phyloP scores from a whole-genome alignment of 2,329 filamentous ascomycete genomes.

The Monosporascus sp. region DNA sequence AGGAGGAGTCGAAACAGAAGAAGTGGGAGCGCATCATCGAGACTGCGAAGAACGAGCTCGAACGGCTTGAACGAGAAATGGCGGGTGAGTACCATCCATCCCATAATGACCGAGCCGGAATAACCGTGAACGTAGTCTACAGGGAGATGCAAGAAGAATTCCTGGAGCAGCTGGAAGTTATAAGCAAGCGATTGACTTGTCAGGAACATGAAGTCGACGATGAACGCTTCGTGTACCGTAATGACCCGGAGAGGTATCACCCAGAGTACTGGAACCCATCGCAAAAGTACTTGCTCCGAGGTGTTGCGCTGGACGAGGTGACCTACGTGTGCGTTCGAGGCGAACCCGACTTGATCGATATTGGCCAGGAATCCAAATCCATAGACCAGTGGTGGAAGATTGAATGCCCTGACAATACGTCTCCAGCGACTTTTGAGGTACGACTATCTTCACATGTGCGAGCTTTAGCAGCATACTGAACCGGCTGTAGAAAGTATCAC shows the following conservation, averaged over 20 bases:
- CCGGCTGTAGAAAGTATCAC: conserved; percentile 38
- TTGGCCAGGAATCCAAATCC: conserved; percentile 27
- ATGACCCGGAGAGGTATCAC: conserved; percentile 16
- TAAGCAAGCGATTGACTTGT: conserved; percentile 26
- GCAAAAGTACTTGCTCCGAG: conserved; percentile 44
- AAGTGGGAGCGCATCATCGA: conserved; percentile 30
- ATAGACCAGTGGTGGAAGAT: conserved; percentile 54
- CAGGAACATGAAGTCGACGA: conserved; percentile 24
- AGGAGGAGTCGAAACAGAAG: conserved; percentile 24
- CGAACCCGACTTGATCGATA: conserved; percentile 36
- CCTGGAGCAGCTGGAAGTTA: conserved; percentile 12
- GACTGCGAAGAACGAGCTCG: conserved; percentile 27
- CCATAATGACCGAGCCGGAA: neutral
- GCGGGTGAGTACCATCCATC: conserved; percentile 26
- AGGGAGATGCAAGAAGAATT: conserved; percentile 12
- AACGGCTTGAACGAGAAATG: conserved; percentile 27
- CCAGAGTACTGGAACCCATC: conserved; percentile 34
- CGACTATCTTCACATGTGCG: conserved; percentile 4
- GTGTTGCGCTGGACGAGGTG: conserved; percentile 43
- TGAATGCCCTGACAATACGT: conserved; percentile 33
- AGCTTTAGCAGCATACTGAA: conserved; percentile 11
- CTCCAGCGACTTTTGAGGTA: conserved; percentile 47
- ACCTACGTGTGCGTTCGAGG: conserved; percentile 45
- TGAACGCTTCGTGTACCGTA: conserved; percentile 22
- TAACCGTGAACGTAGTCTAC: conserved; percentile 17